These are phyloP conservation scores for Colletotrichum sp. DNA, from an alignment of 2,329 filamentous ascomycete species.

Conservation along the genomic window DNA sequence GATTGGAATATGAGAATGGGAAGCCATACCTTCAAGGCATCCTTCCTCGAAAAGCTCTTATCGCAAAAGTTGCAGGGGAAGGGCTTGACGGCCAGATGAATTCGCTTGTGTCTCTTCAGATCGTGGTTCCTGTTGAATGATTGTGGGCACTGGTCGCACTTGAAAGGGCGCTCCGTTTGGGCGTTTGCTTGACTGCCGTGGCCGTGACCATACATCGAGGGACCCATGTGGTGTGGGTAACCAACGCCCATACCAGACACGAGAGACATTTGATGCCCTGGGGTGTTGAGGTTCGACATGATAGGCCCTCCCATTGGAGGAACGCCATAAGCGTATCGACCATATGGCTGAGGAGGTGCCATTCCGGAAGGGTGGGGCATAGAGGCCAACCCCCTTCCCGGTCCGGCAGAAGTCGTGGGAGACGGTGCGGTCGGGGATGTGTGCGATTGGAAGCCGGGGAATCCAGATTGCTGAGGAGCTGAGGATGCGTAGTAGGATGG, in stretches of 20 bases:
- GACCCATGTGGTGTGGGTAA: slow-evolving; percentile 53
- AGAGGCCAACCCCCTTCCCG: slow-evolving; percentile 43
- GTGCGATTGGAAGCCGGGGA: slow-evolving; percentile 43
- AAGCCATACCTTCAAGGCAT: slow-evolving; percentile 85
- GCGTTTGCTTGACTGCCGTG: slow-evolving; percentile 54
- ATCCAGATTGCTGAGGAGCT: slow-evolving; percentile 51
- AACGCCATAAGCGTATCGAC: slow-evolving; percentile 25
- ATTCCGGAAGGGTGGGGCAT: slow-evolving; percentile 30
- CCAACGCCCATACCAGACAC: slow-evolving; percentile 63
- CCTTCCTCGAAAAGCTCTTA: slow-evolving; percentile 96
- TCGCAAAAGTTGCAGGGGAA: slow-evolving; percentile 92
- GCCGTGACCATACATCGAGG: slow-evolving; percentile 64
- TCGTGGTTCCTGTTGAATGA: slow-evolving; percentile 98
- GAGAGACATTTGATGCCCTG: slow-evolving; percentile 73
- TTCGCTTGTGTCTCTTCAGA: slow-evolving; percentile 92
- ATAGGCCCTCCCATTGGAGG: slow-evolving; percentile 65
- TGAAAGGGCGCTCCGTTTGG: slow-evolving; percentile 84
- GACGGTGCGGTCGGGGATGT: slow-evolving; percentile 54
- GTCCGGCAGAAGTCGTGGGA: slow-evolving; percentile 39
- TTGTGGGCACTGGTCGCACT: slow-evolving; percentile 90
- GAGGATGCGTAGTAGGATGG: slow-evolving; percentile 64
- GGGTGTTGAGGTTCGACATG: slow-evolving; percentile 80
- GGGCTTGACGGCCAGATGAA: slow-evolving; percentile 94
- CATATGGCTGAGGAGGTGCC: slow-evolving; percentile 58
- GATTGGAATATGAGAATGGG: neutral